Conservation (phyloP, 164 flowering plant species). For the Vitis riparia region DNA sequence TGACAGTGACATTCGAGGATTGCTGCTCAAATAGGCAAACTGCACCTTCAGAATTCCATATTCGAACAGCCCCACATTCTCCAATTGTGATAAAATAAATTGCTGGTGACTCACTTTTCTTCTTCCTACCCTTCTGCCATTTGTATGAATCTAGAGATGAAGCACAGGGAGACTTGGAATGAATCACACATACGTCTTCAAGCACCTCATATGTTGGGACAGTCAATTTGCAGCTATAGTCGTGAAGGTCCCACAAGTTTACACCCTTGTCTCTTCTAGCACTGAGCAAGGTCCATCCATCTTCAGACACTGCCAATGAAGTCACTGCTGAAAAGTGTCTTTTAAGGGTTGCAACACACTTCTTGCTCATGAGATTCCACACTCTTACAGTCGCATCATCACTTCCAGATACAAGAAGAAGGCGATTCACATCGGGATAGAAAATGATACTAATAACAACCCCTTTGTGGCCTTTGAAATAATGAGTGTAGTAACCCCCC, state of each 20-base stretch:
- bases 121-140: too few relatives aligned
- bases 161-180: too few relatives aligned
- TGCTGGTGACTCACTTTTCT: too few relatives aligned
- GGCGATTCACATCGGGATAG: conserved; percentile 65
- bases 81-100: too few relatives aligned
- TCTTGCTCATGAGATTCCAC: conserved; percentile 82
- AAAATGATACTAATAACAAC: conserved; percentile 68
- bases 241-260: background rate
- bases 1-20: conserved; percentile 62
- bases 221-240: background rate
- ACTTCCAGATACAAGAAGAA: conserved; percentile 80
- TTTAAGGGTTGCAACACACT: conserved; percentile 56
- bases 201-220: too few relatives aligned
- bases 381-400: conserved; percentile 80
- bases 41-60: too few relatives aligned
- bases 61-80: too few relatives aligned
- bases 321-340: conserved; percentile 80
- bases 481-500: conserved; percentile 89
- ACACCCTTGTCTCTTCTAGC: conserved; percentile 89
- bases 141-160: too few relatives aligned
- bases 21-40: conserved; percentile 7
- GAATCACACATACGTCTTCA: too few relatives aligned
- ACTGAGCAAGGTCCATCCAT: conserved; percentile 83
- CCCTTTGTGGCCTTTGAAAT: conserved; percentile 81
- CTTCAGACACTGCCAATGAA: conserved; percentile 78